Percentiles rank a stretch among this genome's conserved stretches.
Conservation (phyloP, 2,329 filamentous ascomycete species). For the Nemania diffusa region DNA sequence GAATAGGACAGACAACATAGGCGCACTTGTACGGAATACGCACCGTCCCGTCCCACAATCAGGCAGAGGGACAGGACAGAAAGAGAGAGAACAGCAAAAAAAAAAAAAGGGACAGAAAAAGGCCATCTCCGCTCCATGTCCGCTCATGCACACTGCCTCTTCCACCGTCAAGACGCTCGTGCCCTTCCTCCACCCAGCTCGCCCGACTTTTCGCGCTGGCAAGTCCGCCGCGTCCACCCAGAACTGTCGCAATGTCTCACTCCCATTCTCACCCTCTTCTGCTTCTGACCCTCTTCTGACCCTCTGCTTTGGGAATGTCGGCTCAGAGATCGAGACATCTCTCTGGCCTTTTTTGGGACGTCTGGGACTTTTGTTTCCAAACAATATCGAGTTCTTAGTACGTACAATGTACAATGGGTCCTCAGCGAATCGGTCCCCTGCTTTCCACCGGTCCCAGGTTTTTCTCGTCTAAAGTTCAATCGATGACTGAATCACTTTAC, state of each 20-base stretch:
- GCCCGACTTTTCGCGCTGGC: constrained; percentile 35
- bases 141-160: constrained; percentile 36
- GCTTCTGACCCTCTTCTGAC: too few species aligned
- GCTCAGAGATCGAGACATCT: too few species aligned
- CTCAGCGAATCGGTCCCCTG: constrained; percentile 16
- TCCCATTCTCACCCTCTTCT: too few species aligned
- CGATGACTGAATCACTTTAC: not conserved
- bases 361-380: not conserved
- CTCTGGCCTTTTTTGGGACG: not conserved
- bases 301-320: constrained; percentile 9
- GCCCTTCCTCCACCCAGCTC: constrained; percentile 12
- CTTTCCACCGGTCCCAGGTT: not conserved
- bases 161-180: constrained; percentile 23
- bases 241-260: constrained; percentile 32
- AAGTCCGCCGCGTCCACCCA: constrained; percentile 18
- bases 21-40: too few species aligned
- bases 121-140: constrained; percentile 27
- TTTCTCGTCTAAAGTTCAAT: constrained; percentile 1
- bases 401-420: constrained; percentile 12
- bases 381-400: too few species aligned
- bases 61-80: constrained; percentile 18
- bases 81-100: too few species aligned
- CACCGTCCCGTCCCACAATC: constrained; percentile 26
- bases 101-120: too few species aligned
- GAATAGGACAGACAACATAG: not conserved